A percentile compares a stretch with the other conserved stretches of the same genome.
Evolutionary conservation across 108 stramenopile genomes (phyloP).

Genomic region (Nannochloropsis salina): DNA sequence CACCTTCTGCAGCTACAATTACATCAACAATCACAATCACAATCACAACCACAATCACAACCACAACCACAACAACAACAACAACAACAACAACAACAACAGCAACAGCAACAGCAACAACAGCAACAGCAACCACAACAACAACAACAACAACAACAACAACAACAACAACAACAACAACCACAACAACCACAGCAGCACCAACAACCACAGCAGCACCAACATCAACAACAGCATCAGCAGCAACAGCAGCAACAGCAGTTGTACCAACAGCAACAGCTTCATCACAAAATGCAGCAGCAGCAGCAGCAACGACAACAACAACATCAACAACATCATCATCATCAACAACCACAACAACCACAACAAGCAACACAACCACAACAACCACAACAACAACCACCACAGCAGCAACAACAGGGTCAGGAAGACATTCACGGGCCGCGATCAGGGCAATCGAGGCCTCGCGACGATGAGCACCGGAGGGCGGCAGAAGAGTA

Average conservation of each 20-base stretch:
- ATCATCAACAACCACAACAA: too few species aligned
- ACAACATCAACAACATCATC: too few species aligned
- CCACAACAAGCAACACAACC: too few species aligned
- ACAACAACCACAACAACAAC: too few species aligned
- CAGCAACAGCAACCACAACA: not conserved
- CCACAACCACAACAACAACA: constrained; percentile 3
- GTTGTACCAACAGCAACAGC: not conserved
- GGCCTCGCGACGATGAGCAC: too few species aligned
- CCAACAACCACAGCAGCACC: too few species aligned
- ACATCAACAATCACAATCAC: not conserved
- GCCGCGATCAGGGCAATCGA: too few species aligned
- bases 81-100: not conserved
- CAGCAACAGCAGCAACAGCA: not conserved
- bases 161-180: not conserved
- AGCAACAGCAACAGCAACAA: constrained; percentile 20
- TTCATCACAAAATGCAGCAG: not conserved
- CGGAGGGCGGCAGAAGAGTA: not conserved
- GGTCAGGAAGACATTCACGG: too few species aligned
- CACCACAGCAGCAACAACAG: too few species aligned
- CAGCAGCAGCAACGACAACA: too few species aligned
- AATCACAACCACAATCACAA: not conserved
- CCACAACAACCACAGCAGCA: too few species aligned
- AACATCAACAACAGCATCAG: too few species aligned
- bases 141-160: not conserved
- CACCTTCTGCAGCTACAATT: not conserved